Evolutionary conservation across 2,329 filamentous ascomycete genomes (phyloP), one percentile per base, ranked within the genome.

Genomic region (Ophiostoma tasmaniense): DNA sequence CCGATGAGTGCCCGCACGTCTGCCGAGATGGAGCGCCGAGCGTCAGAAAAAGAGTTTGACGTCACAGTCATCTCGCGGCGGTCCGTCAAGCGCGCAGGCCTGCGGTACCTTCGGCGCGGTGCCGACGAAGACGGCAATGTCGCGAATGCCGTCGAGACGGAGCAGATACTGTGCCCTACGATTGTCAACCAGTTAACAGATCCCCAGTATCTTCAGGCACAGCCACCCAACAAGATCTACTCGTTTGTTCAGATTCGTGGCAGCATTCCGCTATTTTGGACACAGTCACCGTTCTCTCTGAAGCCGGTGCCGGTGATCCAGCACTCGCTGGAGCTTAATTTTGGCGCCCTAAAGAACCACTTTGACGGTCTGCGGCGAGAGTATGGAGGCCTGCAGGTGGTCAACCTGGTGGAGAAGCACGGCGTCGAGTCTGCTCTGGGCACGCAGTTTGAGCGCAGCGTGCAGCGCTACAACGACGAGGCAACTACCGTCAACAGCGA

Each of bases 241-340:
- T 97, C 93, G 0, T 96, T 97, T 74, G 81, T 96, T 3, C 95
- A 99, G 76, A 83, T 93, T 30, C 87, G 95, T 72, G 94, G 93
- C 7, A 97, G 93, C 28, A 96, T 98, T 72, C 95, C 95, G 0
- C 79, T 98, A 0, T 98, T 95, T 81, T 99, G 97, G 76, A 96
- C 93, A 0, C 95, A 99, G 75, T 92, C 91, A 0, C 93, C 94
- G 0, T 98, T 97, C 77, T 93, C 92, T 11, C 87, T 98, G 73
- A 97, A 97, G 76, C 95, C 95, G 0, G 84, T 90, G 13, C 93
- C 94, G 0, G 85, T 91, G 17, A 81, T 96, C 45, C 91, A 93
- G 76, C 93, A 96, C 73, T 96, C 92, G 0, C 81, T 85, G 3
- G 87, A 91, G 64, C 88, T 88, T 14, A 99, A 98, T 73, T 89